Conservation (phyloP, 2,329 filamentous ascomycete genomes). For the Canariomyces notabilis region DNA sequence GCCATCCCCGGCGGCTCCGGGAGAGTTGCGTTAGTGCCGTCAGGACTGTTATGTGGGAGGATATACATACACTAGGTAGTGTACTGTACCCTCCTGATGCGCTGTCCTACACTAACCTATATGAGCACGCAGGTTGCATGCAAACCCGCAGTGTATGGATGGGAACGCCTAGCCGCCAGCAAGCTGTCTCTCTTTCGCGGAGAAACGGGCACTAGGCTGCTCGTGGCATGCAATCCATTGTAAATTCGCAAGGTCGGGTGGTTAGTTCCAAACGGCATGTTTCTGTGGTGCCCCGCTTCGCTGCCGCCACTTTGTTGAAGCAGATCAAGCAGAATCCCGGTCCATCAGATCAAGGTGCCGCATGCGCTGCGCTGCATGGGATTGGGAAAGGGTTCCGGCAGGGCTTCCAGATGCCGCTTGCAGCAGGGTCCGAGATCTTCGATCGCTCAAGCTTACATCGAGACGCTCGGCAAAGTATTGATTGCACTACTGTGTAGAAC, state of each 20-base stretch:
- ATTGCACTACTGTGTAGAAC: too few relatives aligned
- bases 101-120: conserved; percentile 19
- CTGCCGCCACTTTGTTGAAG: conserved; percentile 9
- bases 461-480: not conserved
- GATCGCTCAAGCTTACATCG: not conserved
- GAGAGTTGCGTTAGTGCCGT: conserved; percentile 19
- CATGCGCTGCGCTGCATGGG: conserved; percentile 15
- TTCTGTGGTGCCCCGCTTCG: not conserved
- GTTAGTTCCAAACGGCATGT: conserved; percentile 2
- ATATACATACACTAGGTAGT: too few relatives aligned
- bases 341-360: conserved; percentile 8
- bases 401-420: conserved; percentile 9
- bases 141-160: not conserved
- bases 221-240: too few relatives aligned
- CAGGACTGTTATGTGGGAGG: conserved; percentile 18
- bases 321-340: conserved; percentile 12
- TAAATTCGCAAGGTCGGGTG: too few relatives aligned
- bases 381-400: conserved; percentile 14
- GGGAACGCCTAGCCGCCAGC: conserved; percentile 3
- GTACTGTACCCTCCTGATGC: conserved; percentile 19
- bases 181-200: not conserved
- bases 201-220: not conserved
- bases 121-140: conserved; percentile 9
- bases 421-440: conserved; percentile 11
- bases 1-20: conserved; percentile 17